Base-by-base conservation (phyloP, 768 basidiomycete species). In the Pilatotrama ljubarskyi region DNA sequence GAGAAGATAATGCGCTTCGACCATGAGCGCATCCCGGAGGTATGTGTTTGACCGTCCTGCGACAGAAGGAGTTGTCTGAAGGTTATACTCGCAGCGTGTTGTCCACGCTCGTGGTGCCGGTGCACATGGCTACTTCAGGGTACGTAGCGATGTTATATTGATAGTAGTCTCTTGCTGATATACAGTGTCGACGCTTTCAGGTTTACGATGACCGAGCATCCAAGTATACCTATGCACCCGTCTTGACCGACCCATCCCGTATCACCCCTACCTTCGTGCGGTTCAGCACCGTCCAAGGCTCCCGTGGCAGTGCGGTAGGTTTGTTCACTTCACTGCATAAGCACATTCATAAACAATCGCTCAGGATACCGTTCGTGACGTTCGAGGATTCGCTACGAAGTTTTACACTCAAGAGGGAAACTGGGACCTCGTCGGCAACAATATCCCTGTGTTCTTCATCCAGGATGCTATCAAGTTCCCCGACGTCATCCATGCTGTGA, bases 11-110 rank as follows among this genome's bases (percentile, higher is more conserved):
- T 83, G 53, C 82, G 86, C 14, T 94, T 93, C 67, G 91, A 93
- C 69, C 91, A 93, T 68, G 92, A 95, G 71, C 88, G 91, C 40
- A 94, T 95, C 54, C 93, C 93, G 0, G 93, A 93, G 77, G 86
- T 87, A 8, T 48, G 65, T 64, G 20, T 22, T 48, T 13, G 8
- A 47, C 13, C 9, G 13, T 14, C 35, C 15, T 10, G n/a, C 36
- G 4, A 20, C 2, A 20, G 22, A 7, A 17, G 5, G 4, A 51
- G 24, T 55, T n/a, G 11, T 26, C 80, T 81, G 29, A 32, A 10
- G 4, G 29, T 10, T 11, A 0, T 36, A 18, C 29, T 35, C 20
- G 24, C 20, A 94, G 76, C 89, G 91, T 44, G 85, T 88, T 10
- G 87, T 88, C n/a, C 75, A 78, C 68, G 86, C 89, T 46, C 84